Evolutionary conservation across 2,329 filamentous ascomycete genomes (phyloP).

Genomic region (Diplodia mutila): DNA sequence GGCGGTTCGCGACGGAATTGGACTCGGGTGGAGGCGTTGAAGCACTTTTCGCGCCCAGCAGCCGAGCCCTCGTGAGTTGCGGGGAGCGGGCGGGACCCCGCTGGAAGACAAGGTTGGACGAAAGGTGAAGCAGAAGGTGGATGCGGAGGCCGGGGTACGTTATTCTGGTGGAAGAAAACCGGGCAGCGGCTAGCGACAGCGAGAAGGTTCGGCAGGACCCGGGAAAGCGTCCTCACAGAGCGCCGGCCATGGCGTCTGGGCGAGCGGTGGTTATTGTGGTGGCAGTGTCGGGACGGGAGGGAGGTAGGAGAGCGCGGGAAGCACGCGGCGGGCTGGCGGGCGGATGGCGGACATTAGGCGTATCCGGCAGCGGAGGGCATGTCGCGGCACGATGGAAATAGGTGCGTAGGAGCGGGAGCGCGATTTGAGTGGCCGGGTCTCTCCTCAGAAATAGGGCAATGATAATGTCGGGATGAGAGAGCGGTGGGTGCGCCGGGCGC

Average conservation of each 20-base stretch:
- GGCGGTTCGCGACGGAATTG: not conserved
- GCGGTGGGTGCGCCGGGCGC: constrained; percentile 22
- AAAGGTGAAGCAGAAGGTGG: not conserved
- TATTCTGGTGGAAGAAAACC: not conserved
- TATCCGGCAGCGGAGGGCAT: constrained; percentile 2
- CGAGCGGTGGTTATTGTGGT: not conserved
- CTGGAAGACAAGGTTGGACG: not conserved
- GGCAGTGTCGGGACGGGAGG: not conserved
- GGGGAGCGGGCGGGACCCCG: constrained; percentile 5
- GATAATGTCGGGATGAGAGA: constrained; percentile 9
- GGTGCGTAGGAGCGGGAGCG: constrained; percentile 1
- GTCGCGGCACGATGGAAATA: not conserved
- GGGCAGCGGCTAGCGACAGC: not conserved
- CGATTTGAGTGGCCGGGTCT: constrained; percentile 14
- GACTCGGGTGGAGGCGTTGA: not conserved
- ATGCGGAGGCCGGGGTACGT: not conserved
- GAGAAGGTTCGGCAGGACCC: constrained; percentile 4
- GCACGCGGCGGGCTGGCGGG: not conserved
- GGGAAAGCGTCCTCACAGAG: constrained; percentile 5
- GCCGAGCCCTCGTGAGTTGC: not conserved
- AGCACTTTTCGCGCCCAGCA: not conserved
- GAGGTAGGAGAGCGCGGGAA: constrained; percentile 9
- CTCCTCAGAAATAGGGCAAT: constrained; percentile 9
- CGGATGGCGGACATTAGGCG: constrained; percentile 21
- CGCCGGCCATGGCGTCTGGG: constrained; percentile 6